Evolutionary conservation across 768 basidiomycete genomes (phyloP).

Genomic region (Trametes villosa): DNA sequence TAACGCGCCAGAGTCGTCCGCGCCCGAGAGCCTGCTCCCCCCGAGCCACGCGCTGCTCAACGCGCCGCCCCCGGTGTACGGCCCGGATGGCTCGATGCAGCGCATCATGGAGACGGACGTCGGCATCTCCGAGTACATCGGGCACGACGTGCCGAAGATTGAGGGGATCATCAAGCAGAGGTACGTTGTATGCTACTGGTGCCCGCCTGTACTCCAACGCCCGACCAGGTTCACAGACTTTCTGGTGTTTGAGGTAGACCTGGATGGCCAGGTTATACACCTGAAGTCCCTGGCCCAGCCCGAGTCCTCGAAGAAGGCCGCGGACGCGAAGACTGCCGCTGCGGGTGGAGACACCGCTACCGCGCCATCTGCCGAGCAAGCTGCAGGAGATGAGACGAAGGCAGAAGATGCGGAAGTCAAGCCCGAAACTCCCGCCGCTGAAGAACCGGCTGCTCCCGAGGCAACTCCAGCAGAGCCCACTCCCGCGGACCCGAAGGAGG

Average conservation of each 20-base stretch:
- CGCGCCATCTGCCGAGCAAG: not conserved
- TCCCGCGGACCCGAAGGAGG: slow-evolving; percentile 25
- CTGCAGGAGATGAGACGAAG: not conserved
- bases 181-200: slow-evolving; percentile 45
- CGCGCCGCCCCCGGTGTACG: slow-evolving; percentile 52
- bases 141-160: slow-evolving; percentile 68
- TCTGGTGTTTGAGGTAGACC: slow-evolving; percentile 88
- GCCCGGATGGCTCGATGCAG: slow-evolving; percentile 55
- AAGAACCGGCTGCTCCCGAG: too few species aligned
- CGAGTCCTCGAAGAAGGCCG: slow-evolving; percentile 50
- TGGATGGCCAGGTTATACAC: slow-evolving; percentile 78
- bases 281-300: slow-evolving; percentile 81
- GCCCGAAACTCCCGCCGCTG: not conserved
- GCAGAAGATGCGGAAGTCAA: not conserved
- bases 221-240: slow-evolving; percentile 90
- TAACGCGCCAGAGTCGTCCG: not conserved
- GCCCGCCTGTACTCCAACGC: not conserved
- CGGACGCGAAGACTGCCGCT: slow-evolving; percentile 20
- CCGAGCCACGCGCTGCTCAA: slow-evolving; percentile 76
- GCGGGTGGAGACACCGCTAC: slow-evolving; percentile 19
- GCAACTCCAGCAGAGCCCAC: too few species aligned
- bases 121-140: slow-evolving; percentile 88
- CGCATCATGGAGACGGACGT: slow-evolving; percentile 78
- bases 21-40: slow-evolving; percentile 50
- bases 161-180: slow-evolving; percentile 97